Percentiles rank a stretch among this genome's conserved stretches.
Conservation (phyloP, 2,329 filamentous ascomycete species). For the Exophiala bonariae region DNA sequence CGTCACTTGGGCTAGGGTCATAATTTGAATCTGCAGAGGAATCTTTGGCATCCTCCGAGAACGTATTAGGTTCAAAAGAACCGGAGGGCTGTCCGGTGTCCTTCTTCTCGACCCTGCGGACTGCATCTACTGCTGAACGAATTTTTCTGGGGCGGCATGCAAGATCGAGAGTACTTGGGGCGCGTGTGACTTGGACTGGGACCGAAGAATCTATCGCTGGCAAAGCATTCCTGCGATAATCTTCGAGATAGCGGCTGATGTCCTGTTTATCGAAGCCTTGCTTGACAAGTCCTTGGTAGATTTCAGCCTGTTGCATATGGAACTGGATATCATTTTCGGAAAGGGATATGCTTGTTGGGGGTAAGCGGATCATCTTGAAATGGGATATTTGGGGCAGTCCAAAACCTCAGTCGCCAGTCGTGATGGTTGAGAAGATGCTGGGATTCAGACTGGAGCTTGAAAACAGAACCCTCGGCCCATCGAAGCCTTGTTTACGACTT, state of each 20-base stretch:
- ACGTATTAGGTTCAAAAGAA: no score
- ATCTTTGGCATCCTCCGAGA: neutral
- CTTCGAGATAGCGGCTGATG: constrained; percentile 23
- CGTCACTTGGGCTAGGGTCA: neutral
- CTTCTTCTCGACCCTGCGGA: no score
- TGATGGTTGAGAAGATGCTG: no score
- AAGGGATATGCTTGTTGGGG: constrained; percentile 34
- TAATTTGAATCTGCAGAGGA: constrained; percentile 5
- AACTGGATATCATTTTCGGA: constrained; percentile 35
- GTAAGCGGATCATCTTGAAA: constrained; percentile 35
- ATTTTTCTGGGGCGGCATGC: no score
- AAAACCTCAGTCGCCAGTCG: no score
- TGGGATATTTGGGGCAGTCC: no score
- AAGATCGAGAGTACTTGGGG: constrained; percentile 18
- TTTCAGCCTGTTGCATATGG: constrained; percentile 31
- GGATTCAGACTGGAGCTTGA: no score
- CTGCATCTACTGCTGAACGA: no score
- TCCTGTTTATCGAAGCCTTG: constrained; percentile 28
- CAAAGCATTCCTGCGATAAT: constrained; percentile 13
- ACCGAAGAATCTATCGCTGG: neutral
- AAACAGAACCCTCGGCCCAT: no score
- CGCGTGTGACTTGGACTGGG: neutral
- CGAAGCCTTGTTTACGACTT: no score
- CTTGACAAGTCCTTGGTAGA: constrained; percentile 24
- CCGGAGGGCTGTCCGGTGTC: no score